Conservation (phyloP, 768 basidiomycete genomes). For the Tricholomella constricta region DNA sequence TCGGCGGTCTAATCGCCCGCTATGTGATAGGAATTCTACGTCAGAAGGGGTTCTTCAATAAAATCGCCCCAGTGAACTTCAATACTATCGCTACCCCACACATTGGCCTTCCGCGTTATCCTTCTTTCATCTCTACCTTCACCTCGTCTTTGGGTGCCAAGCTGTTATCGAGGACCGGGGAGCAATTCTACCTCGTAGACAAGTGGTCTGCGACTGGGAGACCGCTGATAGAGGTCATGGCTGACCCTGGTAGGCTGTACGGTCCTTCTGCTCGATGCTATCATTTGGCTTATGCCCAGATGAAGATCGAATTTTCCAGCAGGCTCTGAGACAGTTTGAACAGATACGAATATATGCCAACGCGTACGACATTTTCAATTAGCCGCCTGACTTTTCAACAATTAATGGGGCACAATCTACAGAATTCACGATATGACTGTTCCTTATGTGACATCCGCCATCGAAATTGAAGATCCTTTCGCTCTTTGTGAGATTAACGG, state of each 20-base stretch:
- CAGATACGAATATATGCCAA: constrained; percentile 82
- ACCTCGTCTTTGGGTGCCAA: constrained; percentile 60
- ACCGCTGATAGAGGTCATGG: constrained; percentile 74
- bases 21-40: constrained; percentile 75
- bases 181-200: constrained; percentile 76
- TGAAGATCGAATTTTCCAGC: constrained; percentile 73
- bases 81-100: constrained; percentile 84
- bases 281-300: neutral
- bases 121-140: constrained; percentile 57
- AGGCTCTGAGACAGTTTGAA: constrained; percentile 66
- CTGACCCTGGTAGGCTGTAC: constrained; percentile 62
- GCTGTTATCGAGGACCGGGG: constrained; percentile 76
- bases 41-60: constrained; percentile 70
- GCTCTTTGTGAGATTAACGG: constrained; percentile 54
- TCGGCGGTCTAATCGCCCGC: constrained; percentile 82
- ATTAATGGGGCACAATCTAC: neutral
- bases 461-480: constrained; percentile 71
- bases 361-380: constrained; percentile 56
- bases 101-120: constrained; percentile 69
- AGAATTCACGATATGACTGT: constrained; percentile 80
- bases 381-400: neutral
- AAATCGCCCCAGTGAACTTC: constrained; percentile 76
- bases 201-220: constrained; percentile 69
- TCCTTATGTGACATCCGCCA: constrained; percentile 77
- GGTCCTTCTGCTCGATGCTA: neutral